A percentile compares a stretch with the other conserved stretches of the same genome.
Evolutionary conservation across 345 rosid species (phyloP).

Genomic region (Sapria himalayana): DNA sequence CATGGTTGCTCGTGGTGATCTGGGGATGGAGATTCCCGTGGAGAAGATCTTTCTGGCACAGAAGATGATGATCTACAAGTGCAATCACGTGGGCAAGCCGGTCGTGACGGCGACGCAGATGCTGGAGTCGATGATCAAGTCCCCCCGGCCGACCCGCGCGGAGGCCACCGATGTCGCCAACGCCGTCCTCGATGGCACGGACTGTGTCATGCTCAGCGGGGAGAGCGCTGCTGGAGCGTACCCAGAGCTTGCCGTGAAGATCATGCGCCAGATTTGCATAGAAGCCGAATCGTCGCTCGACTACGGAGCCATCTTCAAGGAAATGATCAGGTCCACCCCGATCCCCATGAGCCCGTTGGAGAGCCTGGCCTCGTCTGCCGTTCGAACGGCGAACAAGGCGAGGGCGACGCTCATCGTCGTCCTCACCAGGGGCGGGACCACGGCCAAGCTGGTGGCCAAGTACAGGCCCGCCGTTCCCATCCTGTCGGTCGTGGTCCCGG

Average conservation of each 20-base stretch:
- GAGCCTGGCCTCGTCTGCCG: constrained; percentile 90
- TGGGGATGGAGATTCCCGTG: constrained; percentile 86
- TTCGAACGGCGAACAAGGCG: constrained; percentile 74
- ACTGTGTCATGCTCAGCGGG: constrained; percentile 82
- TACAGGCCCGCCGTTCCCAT: constrained; percentile 90
- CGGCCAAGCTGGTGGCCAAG: constrained; percentile 80
- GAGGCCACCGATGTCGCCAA: constrained; percentile 92
- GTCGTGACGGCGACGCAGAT: constrained; percentile 86
- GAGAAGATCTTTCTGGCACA: constrained; percentile 90
- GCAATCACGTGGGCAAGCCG: constrained; percentile 77
- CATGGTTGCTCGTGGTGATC: constrained; percentile 97
- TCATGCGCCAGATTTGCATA: constrained; percentile 57
- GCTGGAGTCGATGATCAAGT: constrained; percentile 90
- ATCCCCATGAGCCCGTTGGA: constrained; percentile 92
- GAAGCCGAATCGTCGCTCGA: constrained; percentile 83
- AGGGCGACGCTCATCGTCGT: constrained; percentile 71
- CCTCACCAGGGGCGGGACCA: constrained; percentile 72
- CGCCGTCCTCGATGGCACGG: constrained; percentile 82
- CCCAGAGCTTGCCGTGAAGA: constrained; percentile 74
- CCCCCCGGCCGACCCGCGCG: constrained; percentile 83
- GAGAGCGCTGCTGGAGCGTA: constrained; percentile 88
- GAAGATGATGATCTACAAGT: constrained; percentile 91
- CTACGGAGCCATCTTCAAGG: constrained; percentile 57
- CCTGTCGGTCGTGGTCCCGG: constrained; percentile 71
- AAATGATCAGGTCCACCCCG: constrained; percentile 69